Percentiles rank a stretch among this genome's conserved stretches.
phyloP scores from a whole-genome alignment of 495 filamentous ascomycete genomes.

The Cairneyella variabilis region DNA sequence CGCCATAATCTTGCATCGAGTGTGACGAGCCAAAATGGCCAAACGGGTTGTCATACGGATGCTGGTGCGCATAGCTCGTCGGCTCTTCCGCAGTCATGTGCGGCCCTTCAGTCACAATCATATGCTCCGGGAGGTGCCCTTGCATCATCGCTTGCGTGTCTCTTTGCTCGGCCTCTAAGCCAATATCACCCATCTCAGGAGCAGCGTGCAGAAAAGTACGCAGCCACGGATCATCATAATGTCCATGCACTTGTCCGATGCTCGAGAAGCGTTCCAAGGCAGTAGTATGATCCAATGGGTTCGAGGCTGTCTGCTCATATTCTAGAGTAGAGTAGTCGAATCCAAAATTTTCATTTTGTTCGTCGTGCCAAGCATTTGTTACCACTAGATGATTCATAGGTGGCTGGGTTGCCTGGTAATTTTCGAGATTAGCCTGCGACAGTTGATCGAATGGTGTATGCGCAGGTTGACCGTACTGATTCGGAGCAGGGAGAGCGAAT shows the following conservation, averaged over 20 bases:
- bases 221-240: constrained; percentile 20
- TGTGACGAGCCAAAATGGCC: too few relatives aligned
- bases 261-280: constrained; percentile 14
- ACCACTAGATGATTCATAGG: background rate
- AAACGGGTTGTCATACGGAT: too few relatives aligned
- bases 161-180: too few relatives aligned
- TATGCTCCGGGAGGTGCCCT: too few relatives aligned
- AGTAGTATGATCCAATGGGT: constrained; percentile 9
- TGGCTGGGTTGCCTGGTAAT: background rate
- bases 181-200: too few relatives aligned
- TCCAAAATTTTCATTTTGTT: background rate
- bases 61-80: too few relatives aligned
- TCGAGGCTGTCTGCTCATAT: background rate
- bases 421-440: background rate
- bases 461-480: background rate
- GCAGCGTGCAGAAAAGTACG: too few relatives aligned
- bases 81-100: too few relatives aligned
- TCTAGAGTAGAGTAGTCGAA: background rate
- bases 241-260: constrained; percentile 14
- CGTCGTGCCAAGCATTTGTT: background rate
- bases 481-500: background rate
- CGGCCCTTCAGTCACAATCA: too few relatives aligned
- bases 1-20: too few relatives aligned
- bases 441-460: background rate
- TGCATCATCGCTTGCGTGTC: too few relatives aligned